Evolutionary conservation across 139 green algal species (phyloP).

Genomic region (Micractinium sp.): DNA sequence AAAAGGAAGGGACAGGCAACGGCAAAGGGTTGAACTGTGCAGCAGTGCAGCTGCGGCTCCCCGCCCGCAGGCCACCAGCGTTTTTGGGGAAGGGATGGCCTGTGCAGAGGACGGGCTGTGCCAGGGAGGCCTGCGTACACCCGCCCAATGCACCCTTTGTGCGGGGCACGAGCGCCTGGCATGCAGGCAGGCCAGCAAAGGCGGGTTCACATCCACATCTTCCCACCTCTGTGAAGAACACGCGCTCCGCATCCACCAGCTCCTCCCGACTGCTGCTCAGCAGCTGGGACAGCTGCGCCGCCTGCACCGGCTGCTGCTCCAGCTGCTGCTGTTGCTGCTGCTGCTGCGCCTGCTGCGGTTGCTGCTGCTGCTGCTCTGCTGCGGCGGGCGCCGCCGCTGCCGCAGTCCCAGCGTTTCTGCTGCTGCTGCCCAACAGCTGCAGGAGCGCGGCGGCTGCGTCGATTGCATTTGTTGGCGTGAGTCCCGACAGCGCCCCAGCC

Average conservation of each 20-base stretch:
- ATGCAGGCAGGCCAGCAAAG: too few species aligned
- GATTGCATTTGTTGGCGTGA: not conserved
- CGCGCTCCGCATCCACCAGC: slow-evolving; percentile 62
- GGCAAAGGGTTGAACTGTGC: not conserved
- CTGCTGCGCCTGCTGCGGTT: slow-evolving; percentile 18
- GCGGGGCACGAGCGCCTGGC: not conserved
- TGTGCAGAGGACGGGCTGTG: too few species aligned
- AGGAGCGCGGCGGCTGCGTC: slow-evolving; percentile 5
- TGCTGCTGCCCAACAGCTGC: slow-evolving; percentile 17
- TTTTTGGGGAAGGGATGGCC: too few species aligned
- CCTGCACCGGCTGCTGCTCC: slow-evolving; percentile 14
- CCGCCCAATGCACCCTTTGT: not conserved
- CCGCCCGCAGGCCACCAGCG: not conserved
- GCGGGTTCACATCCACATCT: too few species aligned
- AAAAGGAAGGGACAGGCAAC: not conserved
- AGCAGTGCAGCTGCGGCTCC: not conserved
- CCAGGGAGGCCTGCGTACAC: too few species aligned
- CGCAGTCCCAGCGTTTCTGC: not conserved
- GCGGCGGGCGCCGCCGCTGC: slow-evolving; percentile 5
- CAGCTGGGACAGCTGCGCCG: slow-evolving; percentile 45
- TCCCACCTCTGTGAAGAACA: slow-evolving; percentile 52
- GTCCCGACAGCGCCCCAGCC: not conserved
- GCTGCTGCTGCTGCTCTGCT: slow-evolving; percentile 13
- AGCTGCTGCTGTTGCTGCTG: slow-evolving; percentile 8
- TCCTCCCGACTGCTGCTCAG: slow-evolving; percentile 46